phyloP scores from a whole-genome alignment of 495 filamentous ascomycete genomes.

The Penicillium silybi region DNA sequence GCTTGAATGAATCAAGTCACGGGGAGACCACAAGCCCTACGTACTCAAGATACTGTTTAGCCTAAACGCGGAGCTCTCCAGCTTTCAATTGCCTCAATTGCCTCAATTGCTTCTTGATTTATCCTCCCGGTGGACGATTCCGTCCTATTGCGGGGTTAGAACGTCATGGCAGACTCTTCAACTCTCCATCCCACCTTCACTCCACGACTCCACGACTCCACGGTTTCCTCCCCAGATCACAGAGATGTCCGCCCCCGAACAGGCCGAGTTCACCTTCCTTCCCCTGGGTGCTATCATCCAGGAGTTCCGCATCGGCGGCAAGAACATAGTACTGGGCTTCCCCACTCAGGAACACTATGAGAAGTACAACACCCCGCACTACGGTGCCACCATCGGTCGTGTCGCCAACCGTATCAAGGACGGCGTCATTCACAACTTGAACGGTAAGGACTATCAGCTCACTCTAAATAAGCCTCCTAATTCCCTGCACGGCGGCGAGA shows the following conservation, averaged over 20 bases:
- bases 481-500: constrained; percentile 73
- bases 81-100: neutral
- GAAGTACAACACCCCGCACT: constrained; percentile 69
- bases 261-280: constrained; percentile 59
- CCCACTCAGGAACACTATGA: constrained; percentile 67
- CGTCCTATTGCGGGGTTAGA: constrained; percentile 22
- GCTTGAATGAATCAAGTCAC: neutral
- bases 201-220: neutral
- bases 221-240: neutral
- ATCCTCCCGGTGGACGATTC: constrained; percentile 12
- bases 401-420: constrained; percentile 81
- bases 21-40: neutral
- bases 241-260: constrained; percentile 22
- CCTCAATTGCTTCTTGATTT: neutral
- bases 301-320: constrained; percentile 66
- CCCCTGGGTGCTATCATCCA: constrained; percentile 87
- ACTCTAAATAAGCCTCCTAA: constrained; percentile 74
- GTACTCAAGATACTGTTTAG: constrained; percentile 1
- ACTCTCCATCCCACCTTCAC: neutral
- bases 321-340: constrained; percentile 87
- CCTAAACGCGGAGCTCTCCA: constrained; percentile 5
- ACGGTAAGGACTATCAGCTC: constrained; percentile 65
- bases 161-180: constrained; percentile 19
- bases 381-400: constrained; percentile 91
- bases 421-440: constrained; percentile 67